These are phyloP conservation scores for Penicillium mononematosum DNA, from an alignment of 495 filamentous ascomycete genomes.

Conservation along the genomic window DNA sequence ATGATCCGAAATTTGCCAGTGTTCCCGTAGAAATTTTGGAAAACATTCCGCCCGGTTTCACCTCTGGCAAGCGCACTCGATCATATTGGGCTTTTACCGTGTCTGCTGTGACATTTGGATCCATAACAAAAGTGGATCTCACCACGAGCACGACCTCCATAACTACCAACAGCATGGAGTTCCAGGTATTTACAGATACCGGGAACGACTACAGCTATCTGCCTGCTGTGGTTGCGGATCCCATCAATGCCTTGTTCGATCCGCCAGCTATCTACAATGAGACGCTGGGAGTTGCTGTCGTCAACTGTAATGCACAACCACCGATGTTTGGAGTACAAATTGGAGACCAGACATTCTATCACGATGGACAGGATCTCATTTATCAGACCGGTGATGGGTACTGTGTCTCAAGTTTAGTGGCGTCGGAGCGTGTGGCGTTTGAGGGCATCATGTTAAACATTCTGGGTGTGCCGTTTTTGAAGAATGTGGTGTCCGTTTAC, in stretches of 20 bases:
- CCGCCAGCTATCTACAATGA: conserved; percentile 49
- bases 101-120: conserved; percentile 17
- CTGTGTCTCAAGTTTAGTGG: conserved; percentile 37
- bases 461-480: conserved; percentile 70
- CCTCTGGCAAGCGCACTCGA: conserved; percentile 10
- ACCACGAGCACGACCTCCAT: background rate
- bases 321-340: conserved; percentile 55
- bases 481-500: conserved; percentile 70
- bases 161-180: conserved; percentile 20
- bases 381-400: conserved; percentile 33
- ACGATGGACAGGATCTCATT: conserved; percentile 54
- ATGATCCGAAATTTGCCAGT: conserved; percentile 15
- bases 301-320: conserved; percentile 60
- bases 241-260: conserved; percentile 58
- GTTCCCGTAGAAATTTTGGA: conserved; percentile 29
- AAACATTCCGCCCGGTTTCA: conserved; percentile 18
- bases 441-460: conserved; percentile 48
- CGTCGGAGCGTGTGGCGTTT: conserved; percentile 22
- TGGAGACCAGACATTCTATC: conserved; percentile 45
- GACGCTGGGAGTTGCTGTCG: conserved; percentile 49
- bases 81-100: conserved; percentile 33
- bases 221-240: conserved; percentile 53
- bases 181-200: conserved; percentile 62
- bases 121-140: background rate
- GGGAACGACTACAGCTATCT: conserved; percentile 66